Evolutionary conservation across 257 asterid species (phyloP).

Genomic region (Verbascum thapsus): DNA sequence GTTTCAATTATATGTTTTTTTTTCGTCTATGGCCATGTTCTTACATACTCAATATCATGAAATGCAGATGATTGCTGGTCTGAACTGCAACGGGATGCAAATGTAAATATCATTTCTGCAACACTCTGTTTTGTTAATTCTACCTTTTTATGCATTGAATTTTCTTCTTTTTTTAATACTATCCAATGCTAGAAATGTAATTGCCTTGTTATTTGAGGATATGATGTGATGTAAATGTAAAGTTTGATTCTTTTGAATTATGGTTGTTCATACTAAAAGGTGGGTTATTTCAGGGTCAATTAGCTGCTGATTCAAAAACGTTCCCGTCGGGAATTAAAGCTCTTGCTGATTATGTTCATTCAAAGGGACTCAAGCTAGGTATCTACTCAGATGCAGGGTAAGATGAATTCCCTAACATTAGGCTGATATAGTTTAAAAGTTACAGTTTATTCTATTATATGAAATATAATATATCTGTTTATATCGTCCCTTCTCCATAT

Average conservation of each 20-base stretch:
- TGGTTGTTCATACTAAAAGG: slow-evolving; percentile 19
- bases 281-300: slow-evolving; percentile 61
- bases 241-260: background rate
- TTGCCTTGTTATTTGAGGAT: background rate
- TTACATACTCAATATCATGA: slow-evolving; percentile 33
- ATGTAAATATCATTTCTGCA: slow-evolving; percentile 46
- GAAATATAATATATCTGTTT: background rate
- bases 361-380: slow-evolving; percentile 89
- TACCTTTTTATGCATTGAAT: slow-evolving; percentile 6
- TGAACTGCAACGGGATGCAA: slow-evolving; percentile 45
- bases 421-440: background rate
- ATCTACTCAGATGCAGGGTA: slow-evolving; percentile 99
- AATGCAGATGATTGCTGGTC: slow-evolving; percentile 98
- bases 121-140: slow-evolving; percentile 9
- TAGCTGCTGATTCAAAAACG: slow-evolving; percentile 61
- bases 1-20: slow-evolving; percentile 12
- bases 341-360: slow-evolving; percentile 90
- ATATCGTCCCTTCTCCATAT: slow-evolving; percentile 26
- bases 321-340: slow-evolving; percentile 89
- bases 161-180: too few species aligned
- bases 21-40: slow-evolving; percentile 1
- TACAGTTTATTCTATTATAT: slow-evolving; percentile 12
- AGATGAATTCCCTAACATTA: slow-evolving; percentile 23
- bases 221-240: background rate
- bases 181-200: too few species aligned